Evolutionary conservation across 2,329 filamentous ascomycete genomes (phyloP).

Genomic region (Tolypocladium endophyticum): DNA sequence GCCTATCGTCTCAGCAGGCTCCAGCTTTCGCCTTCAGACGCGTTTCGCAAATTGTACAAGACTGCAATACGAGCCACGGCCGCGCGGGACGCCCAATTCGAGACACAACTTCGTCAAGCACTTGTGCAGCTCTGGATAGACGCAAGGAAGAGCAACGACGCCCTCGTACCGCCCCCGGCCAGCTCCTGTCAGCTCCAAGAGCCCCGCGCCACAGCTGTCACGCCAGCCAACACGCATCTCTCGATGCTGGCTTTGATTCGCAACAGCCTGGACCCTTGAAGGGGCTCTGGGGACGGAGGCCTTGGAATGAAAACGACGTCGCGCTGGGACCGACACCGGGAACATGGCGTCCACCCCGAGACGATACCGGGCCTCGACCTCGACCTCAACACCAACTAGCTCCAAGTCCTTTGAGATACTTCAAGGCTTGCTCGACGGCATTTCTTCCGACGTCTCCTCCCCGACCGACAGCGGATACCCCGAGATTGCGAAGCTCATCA

Average conservation of each 20-base stretch:
- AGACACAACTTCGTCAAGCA: neutral
- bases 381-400: constrained; percentile 47
- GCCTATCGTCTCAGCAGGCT: constrained; percentile 13
- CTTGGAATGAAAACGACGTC: constrained; percentile 6
- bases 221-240: constrained; percentile 8
- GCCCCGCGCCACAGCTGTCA: constrained; percentile 17
- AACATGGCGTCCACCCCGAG: constrained; percentile 40
- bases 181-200: constrained; percentile 5
- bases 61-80: constrained; percentile 4
- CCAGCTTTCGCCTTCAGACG: constrained; percentile 8
- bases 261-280: constrained; percentile 25
- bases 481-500: constrained; percentile 35
- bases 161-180: neutral
- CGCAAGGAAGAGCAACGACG: neutral
- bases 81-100: neutral
- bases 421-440: constrained; percentile 39
- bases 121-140: neutral
- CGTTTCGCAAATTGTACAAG: constrained; percentile 8
- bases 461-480: constrained; percentile 33
- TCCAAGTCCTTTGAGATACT: constrained; percentile 53
- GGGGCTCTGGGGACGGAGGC: constrained; percentile 19
- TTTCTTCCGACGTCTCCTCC: constrained; percentile 24
- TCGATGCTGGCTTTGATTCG: constrained; percentile 23
- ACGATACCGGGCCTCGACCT: constrained; percentile 55
- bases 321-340: constrained; percentile 14